Conservation (phyloP, 2,329 filamentous ascomycete species). For the Epichloe brachyelytri region DNA sequence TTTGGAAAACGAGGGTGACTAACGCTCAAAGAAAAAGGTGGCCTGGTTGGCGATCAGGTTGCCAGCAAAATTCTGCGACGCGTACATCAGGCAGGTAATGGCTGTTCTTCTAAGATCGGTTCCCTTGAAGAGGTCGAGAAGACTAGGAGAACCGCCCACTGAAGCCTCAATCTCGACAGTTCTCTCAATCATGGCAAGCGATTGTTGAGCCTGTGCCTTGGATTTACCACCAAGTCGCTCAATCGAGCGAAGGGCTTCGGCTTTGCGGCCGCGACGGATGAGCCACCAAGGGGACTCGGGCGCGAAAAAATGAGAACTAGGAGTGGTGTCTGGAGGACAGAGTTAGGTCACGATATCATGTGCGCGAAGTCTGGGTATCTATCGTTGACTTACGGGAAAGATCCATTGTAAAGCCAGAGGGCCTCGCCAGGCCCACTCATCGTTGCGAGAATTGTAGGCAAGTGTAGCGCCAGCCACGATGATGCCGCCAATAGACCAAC, state of each 20-base stretch:
- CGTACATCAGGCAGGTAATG: constrained; percentile 45
- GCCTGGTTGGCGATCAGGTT: constrained; percentile 50
- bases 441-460: constrained; percentile 28
- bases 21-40: constrained; percentile 41
- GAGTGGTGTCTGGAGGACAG: constrained; percentile 28
- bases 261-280: constrained; percentile 31
- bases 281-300: constrained; percentile 44
- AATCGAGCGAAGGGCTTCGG: constrained; percentile 30
- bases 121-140: constrained; percentile 40
- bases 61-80: constrained; percentile 45
- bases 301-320: constrained; percentile 35
- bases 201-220: constrained; percentile 16
- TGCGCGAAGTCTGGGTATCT: neutral
- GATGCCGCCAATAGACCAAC: constrained; percentile 48
- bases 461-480: constrained; percentile 44
- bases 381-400: constrained; percentile 25
- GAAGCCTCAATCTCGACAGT: constrained; percentile 38
- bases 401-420: constrained; percentile 46
- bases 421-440: constrained; percentile 21
- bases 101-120: constrained; percentile 39
- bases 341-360: neutral
- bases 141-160: constrained; percentile 25
- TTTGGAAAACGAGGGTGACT: constrained; percentile 4
- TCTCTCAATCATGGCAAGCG: constrained; percentile 44
- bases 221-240: constrained; percentile 25